Evolutionary conservation across 2,329 filamentous ascomycete genomes (phyloP), one percentile per base, ranked within the genome.

Genomic region (Trichoderma koningii): DNA sequence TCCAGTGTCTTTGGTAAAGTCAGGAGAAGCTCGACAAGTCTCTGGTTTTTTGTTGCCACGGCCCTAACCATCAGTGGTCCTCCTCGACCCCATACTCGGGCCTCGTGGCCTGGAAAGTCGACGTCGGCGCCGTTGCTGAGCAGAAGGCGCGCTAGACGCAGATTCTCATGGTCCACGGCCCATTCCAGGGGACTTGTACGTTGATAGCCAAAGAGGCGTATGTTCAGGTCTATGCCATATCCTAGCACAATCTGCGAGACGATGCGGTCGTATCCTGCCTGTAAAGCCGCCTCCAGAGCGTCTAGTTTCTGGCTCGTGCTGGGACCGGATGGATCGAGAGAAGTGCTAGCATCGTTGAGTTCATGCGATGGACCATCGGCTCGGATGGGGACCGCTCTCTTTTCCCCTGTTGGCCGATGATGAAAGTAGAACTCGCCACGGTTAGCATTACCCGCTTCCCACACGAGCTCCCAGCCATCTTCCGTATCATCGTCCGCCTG

Each of bases 251-350:
- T 26, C 7, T 63, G 60, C 23, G 38, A 53, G 38, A 63, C 21
- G 12, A 41, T 28, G 41, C 23, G 51, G 14, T 53, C 38, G 47
- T 63, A 28, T 2, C 60, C 48, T 4, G 50, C 60, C 17, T 53
- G 5, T 12, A 63, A 55, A 15, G 60, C 60, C 28, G 50, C 60
- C 38, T 63, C 50, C 23, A 63, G 60, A 3, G 41, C 60, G 30
- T 63, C 50, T 38, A 12, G 60, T 41, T 63, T 63, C 50, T 30
- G 21, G 50, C 41, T 55, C 47, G 34, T 44, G n/a, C 60, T 63
- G 28, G 60, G 60, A 15, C 15, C 57, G 4, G 19, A 3, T 1
- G 34, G 28, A 45, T 45, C 21, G 41, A 56, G 3, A 48, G 6
- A 12, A 45, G 9, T 3, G 26, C 10, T 14, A 21, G 17, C 21